Evolutionary conservation across 352 stramenopile genomes (phyloP), one percentile per base, ranked within the genome.

Genomic region (Globisporangium polare): DNA sequence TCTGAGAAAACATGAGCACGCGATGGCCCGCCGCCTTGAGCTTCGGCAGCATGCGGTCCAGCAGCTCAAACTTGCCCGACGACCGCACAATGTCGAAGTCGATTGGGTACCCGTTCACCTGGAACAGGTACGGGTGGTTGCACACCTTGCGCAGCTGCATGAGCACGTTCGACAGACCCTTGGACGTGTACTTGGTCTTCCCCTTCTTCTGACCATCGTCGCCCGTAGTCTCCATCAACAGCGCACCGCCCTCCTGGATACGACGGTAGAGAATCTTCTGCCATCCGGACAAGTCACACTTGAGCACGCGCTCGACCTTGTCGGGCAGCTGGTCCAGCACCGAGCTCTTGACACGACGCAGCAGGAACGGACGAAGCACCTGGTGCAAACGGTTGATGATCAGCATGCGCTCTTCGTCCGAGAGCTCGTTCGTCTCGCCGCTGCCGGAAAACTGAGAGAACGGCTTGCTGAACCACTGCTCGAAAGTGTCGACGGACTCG

Each of bases 21-120:
- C 88, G 87, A 67, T 97, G 90, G 13, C 95, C 95, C 22, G 95
- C 92, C 27, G 82, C 84, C 71, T 98, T 93, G 2, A 99, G 79
- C 61, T 97, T 97, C 6, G 92, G 81, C 15, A 99, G 74, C 93
- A 99, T 98, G n/a, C 95, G 89, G 69, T 99, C 96, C 45, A 99
- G 76, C 13, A 99, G 74, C 39, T 97, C 90, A 58, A 99, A 98
- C 73, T 99, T 99, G 37, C 88, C 88, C 0, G 80, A 88, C 4
- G 79, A 92, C 5, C 86, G 86, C 35, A 96, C 74, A 53, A 96
- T 90, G 52, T 92, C 83, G 35, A 94, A 93, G 62, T 94, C 84
- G 42, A 95, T 86, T 29, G 86, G 85, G 56, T 94, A 94, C 1
- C 82, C 85, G 52, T 96, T 90, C 17, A 74, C 71, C 59, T 93